Evolutionary conservation across 768 basidiomycete species (phyloP), one percentile per base, ranked within the genome.

Genomic region (Glaciozyma martinii): DNA sequence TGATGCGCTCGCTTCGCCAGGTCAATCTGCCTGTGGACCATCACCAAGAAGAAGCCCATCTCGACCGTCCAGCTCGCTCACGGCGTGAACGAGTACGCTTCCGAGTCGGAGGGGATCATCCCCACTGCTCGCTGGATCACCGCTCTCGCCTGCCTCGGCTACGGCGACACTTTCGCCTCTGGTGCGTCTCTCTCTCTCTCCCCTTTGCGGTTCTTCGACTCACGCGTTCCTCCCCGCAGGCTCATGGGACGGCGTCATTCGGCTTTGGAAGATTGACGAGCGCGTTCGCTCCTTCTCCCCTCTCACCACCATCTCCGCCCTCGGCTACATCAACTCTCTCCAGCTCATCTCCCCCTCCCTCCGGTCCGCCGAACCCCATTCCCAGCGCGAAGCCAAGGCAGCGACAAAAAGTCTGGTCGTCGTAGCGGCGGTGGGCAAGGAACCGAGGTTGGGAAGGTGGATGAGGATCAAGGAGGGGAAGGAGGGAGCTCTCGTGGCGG

Each of bases 401-500:
- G 29, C 25, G 66, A 49, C 37, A 61, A 59, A n/a, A 59, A 59
- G 55, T 42, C 72, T 70, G 1, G 50, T 77, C 7, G 54, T 99
- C 43, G 83, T 90, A 21, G 91, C 85, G 9, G 89, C 86, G 15
- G 75, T 90, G 23, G 89, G 88, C 3, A 88, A 92, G 74, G 95
- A 99, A 75, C 89, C 87, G 74, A 82, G 89, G 63, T 75, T 94
- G 43, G 94, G 95, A 3, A 80, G 95, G 67, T 99, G 95, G 94
- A 76, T 90, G 73, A 82, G 79, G 56, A 73, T 88, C 37, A 79
- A 80, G 56, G 87, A 87, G 2, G 84, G 81, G 0, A 80, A 80
- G 70, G 95, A 94, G 76, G 84, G 86, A 10, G 82, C 87, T 3
- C 72, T 88, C 37, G 83, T 91, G 32, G 80, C 66, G 5, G 65